Evolutionary conservation across 306 rosid species (phyloP), one percentile per base, ranked within the genome.

Genomic region (Rubus parviflorus): DNA sequence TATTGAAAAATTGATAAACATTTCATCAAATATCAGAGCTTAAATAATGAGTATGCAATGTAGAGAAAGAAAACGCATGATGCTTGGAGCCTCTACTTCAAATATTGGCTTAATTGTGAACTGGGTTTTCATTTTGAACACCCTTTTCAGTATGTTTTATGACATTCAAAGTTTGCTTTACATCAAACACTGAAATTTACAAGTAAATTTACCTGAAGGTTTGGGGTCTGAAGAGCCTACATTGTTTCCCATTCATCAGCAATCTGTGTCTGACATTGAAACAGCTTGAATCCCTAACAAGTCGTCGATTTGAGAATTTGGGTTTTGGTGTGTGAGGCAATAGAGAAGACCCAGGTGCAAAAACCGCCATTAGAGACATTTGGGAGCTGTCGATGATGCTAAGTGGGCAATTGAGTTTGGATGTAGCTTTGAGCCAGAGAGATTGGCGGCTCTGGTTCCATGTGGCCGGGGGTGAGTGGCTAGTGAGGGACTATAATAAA

Each of bases 311-410:
- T 49, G 41, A 77, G 7, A 53, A 72, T 40, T 41, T 75, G 64
- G 81, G 83, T 58, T 43, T 71, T 47, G 35, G 19, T 45, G 68
- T 8, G 66, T 57, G 80, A 16, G 77, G 66, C 73, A 48, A 68
- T 40, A 85, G 14, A 40, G 35, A 63, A 63, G 70, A 77, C 61
- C 74, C 82, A 23, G 20, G 25, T 8, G 79, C 38, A 43, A 81
- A 84, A 83, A 80, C 75, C 12, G 83, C 75, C 62, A 83, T 70
- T 76, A 74, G 70, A 73, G 75, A 83, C 82, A 71, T 73, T 47
- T 53, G 66, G 66, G 74, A 42, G 73, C 64, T 57, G 17, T 8
- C 20, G 67, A 62, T 25, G 70, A 37, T 1, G 53, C 58, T 20
- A 57, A 13, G 42, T 41, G 42, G 15, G 67, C 23, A 72, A 38